Evolutionary conservation across 306 rosid genomes (phyloP).

Genomic region (Sphenostylis stenocarpa): DNA sequence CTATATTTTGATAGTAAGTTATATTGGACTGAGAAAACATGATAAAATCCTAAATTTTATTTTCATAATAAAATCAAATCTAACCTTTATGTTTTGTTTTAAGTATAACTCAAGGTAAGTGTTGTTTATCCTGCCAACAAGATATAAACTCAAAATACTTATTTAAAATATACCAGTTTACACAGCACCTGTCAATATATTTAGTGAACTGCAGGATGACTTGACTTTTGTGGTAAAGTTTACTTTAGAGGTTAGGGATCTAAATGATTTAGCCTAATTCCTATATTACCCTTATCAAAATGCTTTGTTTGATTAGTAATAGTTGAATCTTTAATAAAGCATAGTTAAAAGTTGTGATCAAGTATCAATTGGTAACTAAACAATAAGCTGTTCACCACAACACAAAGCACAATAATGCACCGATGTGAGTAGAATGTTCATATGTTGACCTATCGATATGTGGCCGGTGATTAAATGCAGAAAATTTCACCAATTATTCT

Average conservation of each 20-base stretch:
- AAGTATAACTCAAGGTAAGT: background rate
- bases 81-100: too few relatives aligned
- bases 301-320: background rate
- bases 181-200: background rate
- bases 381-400: background rate
- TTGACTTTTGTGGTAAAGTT: background rate
- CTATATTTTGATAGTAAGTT: too few relatives aligned
- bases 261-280: background rate
- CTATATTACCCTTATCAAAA: background rate
- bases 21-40: too few relatives aligned
- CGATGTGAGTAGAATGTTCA: conserved; percentile 7
- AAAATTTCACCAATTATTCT: conserved; percentile 8
- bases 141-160: background rate
- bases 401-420: background rate
- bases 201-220: too few relatives aligned
- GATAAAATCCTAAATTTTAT: too few relatives aligned
- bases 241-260: background rate
- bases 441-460: background rate
- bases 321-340: background rate
- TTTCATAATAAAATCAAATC: too few relatives aligned
- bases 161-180: background rate
- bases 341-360: background rate
- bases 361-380: background rate
- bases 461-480: background rate
- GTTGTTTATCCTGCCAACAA: background rate